Conservation (phyloP, 2,329 filamentous ascomycete genomes). For the Xylaria hypoxylon region DNA sequence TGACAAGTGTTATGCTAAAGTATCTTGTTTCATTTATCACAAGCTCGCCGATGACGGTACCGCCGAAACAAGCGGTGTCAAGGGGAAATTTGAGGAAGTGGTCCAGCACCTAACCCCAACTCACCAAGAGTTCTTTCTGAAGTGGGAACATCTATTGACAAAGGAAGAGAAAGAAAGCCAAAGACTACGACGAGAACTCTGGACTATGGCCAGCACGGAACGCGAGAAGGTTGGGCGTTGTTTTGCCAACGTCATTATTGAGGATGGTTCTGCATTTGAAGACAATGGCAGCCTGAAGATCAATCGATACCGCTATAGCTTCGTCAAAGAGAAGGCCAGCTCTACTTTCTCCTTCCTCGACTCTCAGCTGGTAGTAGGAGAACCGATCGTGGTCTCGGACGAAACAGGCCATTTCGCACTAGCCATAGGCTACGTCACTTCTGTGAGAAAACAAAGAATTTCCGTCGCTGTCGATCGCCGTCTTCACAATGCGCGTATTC, state of each 20-base stretch:
- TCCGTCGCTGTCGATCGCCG: conserved; percentile 91
- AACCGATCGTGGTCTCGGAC: conserved; percentile 96
- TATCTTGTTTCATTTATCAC: conserved; percentile 92
- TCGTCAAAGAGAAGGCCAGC: conserved; percentile 74
- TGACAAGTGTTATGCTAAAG: conserved; percentile 88
- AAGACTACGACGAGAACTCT: conserved; percentile 88
- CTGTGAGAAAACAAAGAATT: conserved; percentile 79
- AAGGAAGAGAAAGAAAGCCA: conserved; percentile 94
- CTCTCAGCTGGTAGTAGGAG: conserved; percentile 86
- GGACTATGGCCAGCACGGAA: conserved; percentile 93
- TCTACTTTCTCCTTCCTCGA: conserved; percentile 86
- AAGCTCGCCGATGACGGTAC: conserved; percentile 87
- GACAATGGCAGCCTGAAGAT: conserved; percentile 81
- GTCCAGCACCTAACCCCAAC: conserved; percentile 79
- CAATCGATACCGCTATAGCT: conserved; percentile 89
- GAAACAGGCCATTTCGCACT: conserved; percentile 95
- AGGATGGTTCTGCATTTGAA: conserved; percentile 78
- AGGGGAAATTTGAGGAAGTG: conserved; percentile 83
- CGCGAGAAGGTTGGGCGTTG: conserved; percentile 90
- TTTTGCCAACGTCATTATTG: conserved; percentile 87
- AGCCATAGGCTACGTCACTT: conserved; percentile 88
- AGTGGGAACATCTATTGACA: conserved; percentile 93
- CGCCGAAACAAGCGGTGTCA: conserved; percentile 82
- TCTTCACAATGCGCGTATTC: conserved; percentile 85
- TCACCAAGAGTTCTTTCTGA: conserved; percentile 87